Evolutionary conservation across 345 rosid genomes (phyloP), one percentile per base, ranked within the genome.

Genomic region (Rhizophora mangle): DNA sequence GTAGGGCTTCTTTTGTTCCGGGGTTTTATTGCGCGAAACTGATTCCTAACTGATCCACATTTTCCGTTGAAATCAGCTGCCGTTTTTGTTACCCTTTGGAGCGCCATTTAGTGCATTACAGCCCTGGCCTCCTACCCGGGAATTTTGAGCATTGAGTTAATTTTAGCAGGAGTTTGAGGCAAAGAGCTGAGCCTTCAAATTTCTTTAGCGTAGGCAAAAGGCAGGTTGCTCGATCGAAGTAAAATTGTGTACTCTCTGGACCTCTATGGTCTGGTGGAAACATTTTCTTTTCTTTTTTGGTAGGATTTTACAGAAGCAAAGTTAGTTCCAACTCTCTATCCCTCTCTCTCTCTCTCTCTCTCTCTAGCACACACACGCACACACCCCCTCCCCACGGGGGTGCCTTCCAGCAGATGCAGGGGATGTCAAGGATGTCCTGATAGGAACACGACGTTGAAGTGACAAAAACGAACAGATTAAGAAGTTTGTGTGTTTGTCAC

Each of bases 1-100:
- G 8, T 96, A 60, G 98, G 97, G 37, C 70, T 92, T 72, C 64
- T 80, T 64, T 69, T 89, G 84, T 78, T 78, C 36, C 84, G 68
- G 76, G 78, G 85, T 75, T 66, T 82, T 74, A 75, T 78, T 79
- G 79, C 78, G 72, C 79, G 82, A 55, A 79, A 78, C 62, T 78
- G 80, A 82, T 63, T 60, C 70, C 20, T 43, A 43, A 26, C 24
- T 22, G 60, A 37, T 53, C 53, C 46, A 24, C 51, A 34, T 46
- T 47, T 55, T 34, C 26, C 8, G 32, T 53, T 21, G 43, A 26
- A 6, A 8, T 58, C 24, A 19, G 19, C 27, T 9, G 29, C 2
- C 13, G 29, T 49, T 57, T 64, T 46, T 20, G 20, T 54, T 56
- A 11, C 21, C 21, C 24, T 22, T 13, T 8, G 13, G n/a, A 15